Evolutionary conservation across 2,329 filamentous ascomycete species (phyloP).

Genomic region (Botrytis tulipae): DNA sequence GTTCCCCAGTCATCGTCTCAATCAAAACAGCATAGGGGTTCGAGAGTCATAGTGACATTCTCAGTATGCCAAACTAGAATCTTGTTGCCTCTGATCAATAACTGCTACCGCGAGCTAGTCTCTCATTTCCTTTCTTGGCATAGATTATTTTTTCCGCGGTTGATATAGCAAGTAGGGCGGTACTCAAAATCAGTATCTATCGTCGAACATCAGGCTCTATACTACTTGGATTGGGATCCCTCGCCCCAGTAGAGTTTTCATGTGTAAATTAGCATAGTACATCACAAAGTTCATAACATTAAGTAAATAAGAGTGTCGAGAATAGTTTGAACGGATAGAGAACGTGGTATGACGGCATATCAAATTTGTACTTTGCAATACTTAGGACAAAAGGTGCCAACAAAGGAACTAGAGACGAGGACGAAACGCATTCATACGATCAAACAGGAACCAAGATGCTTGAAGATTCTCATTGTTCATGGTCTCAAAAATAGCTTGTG

Average conservation of each 20-base stretch:
- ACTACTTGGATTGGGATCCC: neutral
- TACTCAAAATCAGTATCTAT: neutral
- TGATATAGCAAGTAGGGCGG: neutral
- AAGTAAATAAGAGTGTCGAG: neutral
- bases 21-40: neutral
- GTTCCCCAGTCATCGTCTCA: neutral
- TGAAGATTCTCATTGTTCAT: too few relatives aligned
- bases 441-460: neutral
- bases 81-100: neutral
- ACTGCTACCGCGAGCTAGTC: neutral
- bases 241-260: neutral
- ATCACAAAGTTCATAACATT: neutral
- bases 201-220: neutral
- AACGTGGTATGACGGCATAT: neutral
- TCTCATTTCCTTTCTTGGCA: neutral
- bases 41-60: neutral
- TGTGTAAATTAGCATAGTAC: neutral
- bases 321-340: neutral
- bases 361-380: neutral
- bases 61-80: neutral
- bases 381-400: neutral
- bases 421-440: neutral
- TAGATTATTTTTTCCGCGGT: too few relatives aligned
- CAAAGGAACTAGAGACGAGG: neutral
- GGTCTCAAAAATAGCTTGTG: too few relatives aligned